A percentile compares a stretch with the other conserved stretches of the same genome.
These are phyloP conservation scores for Tetradesmus obliquus DNA, from an alignment of 139 green algal genomes.

Conservation along the genomic window DNA sequence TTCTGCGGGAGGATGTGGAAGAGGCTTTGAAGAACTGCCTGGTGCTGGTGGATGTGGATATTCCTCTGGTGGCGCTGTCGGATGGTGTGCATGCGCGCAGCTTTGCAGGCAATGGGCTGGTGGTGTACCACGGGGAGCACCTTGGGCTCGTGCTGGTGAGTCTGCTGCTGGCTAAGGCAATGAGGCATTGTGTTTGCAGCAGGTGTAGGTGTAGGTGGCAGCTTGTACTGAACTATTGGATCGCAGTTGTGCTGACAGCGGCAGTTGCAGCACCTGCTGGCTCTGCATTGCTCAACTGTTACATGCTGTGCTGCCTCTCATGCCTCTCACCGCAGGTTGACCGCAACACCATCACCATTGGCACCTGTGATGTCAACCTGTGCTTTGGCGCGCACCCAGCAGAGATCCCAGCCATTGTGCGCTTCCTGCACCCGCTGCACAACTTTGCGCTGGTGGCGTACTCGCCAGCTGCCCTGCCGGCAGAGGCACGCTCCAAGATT, in stretches of 20 bases:
- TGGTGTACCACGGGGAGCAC: slow-evolving; percentile 67
- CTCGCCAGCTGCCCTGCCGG: slow-evolving; percentile 68
- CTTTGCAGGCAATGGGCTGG: slow-evolving; percentile 71
- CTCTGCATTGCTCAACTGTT: background rate
- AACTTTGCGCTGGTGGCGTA: slow-evolving; percentile 89
- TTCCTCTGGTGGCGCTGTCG: slow-evolving; percentile 86
- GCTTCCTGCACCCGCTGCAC: slow-evolving; percentile 90
- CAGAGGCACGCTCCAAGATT: slow-evolving; percentile 67
- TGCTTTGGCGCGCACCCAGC: slow-evolving; percentile 89
- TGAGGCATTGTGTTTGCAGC: background rate
- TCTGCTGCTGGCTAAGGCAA: slow-evolving; percentile 66
- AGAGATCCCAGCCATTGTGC: slow-evolving; percentile 76
- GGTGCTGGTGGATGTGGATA: slow-evolving; percentile 74
- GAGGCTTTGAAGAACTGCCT: slow-evolving; percentile 1
- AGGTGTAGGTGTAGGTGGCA: slow-evolving; percentile 19
- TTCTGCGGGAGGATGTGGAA: slow-evolving; percentile 5
- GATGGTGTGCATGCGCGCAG: slow-evolving; percentile 88
- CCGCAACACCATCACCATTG: slow-evolving; percentile 90
- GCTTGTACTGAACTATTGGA: background rate
- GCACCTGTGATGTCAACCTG: slow-evolving; percentile 82
- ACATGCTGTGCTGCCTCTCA: background rate
- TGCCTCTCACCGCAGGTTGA: slow-evolving; percentile 71
- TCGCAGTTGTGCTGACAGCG: background rate
- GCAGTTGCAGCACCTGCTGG: no score
- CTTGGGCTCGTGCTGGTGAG: slow-evolving; percentile 77